Evolutionary conservation across 169 alveolate genomes (phyloP).

Genomic region (Plasmodium fragile): DNA sequence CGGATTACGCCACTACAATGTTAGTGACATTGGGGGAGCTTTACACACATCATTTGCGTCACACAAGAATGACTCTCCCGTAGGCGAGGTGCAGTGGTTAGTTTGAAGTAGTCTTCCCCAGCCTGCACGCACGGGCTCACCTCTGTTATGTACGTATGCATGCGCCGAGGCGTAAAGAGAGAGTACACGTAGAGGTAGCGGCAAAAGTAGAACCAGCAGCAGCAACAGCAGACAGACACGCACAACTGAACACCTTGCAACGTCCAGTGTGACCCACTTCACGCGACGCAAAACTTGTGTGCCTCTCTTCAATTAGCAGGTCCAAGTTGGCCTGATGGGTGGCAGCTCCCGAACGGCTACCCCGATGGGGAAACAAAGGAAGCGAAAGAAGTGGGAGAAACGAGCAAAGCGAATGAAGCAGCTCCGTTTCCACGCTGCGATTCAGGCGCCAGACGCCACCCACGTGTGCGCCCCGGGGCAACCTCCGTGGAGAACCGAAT

Average conservation of each 20-base stretch:
- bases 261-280: background rate
- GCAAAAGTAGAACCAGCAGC: background rate
- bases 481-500: conserved; percentile 10
- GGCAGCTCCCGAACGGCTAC: background rate
- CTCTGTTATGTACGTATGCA: background rate
- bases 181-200: background rate
- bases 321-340: background rate
- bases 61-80: background rate
- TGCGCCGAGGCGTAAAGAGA: background rate
- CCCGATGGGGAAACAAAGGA: background rate
- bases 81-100: background rate
- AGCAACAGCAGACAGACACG: background rate
- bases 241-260: background rate
- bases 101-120: background rate
- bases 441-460: background rate
- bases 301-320: background rate
- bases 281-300: background rate
- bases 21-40: background rate
- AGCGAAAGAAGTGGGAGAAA: background rate
- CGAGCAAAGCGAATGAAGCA: background rate
- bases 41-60: background rate
- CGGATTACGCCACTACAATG: background rate
- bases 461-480: background rate
- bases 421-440: background rate
- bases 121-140: background rate